Percentiles rank a stretch among this genome's conserved stretches.
phyloP scores from a whole-genome alignment of 2,329 filamentous ascomycete species.

The Penicillium sumatraense region DNA sequence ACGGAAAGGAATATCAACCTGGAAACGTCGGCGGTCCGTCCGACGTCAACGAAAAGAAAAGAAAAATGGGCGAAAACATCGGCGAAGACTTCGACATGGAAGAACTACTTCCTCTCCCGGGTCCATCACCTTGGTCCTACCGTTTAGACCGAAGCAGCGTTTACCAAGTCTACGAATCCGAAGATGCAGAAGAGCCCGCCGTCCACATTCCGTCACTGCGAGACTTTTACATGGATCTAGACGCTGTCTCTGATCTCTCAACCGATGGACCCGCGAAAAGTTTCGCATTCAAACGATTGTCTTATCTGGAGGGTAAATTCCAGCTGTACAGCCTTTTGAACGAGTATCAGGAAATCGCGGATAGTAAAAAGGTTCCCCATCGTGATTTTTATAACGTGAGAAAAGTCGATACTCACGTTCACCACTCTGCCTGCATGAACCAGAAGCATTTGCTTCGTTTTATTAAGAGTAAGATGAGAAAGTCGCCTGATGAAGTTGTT shows the following conservation, averaged over 20 bases:
- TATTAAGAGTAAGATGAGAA: constrained; percentile 99
- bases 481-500: constrained; percentile 90
- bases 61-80: constrained; percentile 88
- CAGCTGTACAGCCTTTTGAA: constrained; percentile 92
- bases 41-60: constrained; percentile 60
- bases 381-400: constrained; percentile 99
- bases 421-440: constrained; percentile 99
- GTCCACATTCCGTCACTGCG: constrained; percentile 87
- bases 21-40: constrained; percentile 37
- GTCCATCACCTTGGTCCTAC: constrained; percentile 72
- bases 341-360: constrained; percentile 96
- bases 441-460: constrained; percentile 97
- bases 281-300: constrained; percentile 90
- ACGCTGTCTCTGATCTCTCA: constrained; percentile 83
- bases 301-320: constrained; percentile 96
- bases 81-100: constrained; percentile 89
- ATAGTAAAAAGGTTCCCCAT: constrained; percentile 96
- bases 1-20: constrained; percentile 54
- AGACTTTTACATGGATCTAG: constrained; percentile 95
- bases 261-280: constrained; percentile 96
- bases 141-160: constrained; percentile 82
- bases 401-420: constrained; percentile 98
- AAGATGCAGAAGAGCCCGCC: constrained; percentile 68
- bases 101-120: constrained; percentile 76
- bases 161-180: constrained; percentile 85